Evolutionary conservation across 2,329 filamentous ascomycete genomes (phyloP), one percentile per base, ranked within the genome.

Genomic region (Stachybotrys chartarum): DNA sequence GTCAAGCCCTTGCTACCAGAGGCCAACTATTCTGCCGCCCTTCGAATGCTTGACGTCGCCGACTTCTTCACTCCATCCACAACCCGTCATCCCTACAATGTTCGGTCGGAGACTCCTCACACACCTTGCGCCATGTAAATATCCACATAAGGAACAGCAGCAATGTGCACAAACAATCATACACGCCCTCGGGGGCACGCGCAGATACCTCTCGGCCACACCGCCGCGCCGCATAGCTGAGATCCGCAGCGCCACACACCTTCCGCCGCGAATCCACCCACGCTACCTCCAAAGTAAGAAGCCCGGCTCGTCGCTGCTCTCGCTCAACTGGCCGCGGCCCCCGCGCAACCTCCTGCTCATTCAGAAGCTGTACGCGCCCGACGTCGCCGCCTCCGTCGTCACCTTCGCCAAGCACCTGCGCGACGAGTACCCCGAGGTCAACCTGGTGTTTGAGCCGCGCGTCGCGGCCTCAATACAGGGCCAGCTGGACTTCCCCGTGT

Each of bases 391-490:
- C 16, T 79, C 80, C 3, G 79, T 80, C 30, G 66, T 82, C 60
- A 73, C 75, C 58, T 84, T 84, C 58, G 80, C 80, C 60, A 87
- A 82, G 62, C 88, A 97, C 70, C 82, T 97, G 56, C 83, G 85
- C 61, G 79, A 78, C 58, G 90, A 90, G 57, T 97, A 97, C 70
- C 87, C 91, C 1, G 82, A 83, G 53, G 83, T 92, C 59, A 88
- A 90, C 64, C 78, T 97, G 51, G 83, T 97, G 11, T 85, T 97
- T 61, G 94, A 97, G 71, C 85, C 82, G 3, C 79, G 84, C 51
- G 84, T 91, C 16, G 91, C 93, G 3, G 69, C 80, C 6, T 79
- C 86, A 57, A 75, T 97, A 35, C 89, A 95, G 68, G 76, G 83
- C 4, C 75, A 76, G 2, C 77, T 97, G 6, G 71, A 83, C 5